A percentile compares a stretch with the other conserved stretches of the same genome.
These are phyloP conservation scores for Pezicula rhizophila DNA, from an alignment of 2,329 filamentous ascomycete genomes.

Conservation along the genomic window DNA sequence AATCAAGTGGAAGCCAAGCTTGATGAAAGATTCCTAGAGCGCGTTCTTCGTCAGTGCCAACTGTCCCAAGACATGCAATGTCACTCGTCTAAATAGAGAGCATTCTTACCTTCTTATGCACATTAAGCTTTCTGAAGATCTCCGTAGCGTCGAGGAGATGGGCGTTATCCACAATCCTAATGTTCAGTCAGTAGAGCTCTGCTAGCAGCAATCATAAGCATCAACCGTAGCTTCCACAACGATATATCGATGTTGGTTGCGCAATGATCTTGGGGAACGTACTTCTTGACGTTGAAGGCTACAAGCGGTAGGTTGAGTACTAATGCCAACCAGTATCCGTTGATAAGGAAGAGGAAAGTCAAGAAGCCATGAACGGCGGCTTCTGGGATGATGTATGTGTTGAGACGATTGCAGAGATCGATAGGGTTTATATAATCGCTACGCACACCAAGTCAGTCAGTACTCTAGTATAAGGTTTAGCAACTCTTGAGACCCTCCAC, in stretches of 20 bases:
- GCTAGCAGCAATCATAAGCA: not conserved
- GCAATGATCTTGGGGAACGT: slow-evolving; percentile 34
- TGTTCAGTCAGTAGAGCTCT: slow-evolving; percentile 27
- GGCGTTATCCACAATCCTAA: slow-evolving; percentile 91
- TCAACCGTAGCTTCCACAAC: not conserved
- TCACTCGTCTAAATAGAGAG: no score
- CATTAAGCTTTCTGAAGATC: slow-evolving; percentile 98
- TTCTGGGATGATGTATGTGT: slow-evolving; percentile 99
- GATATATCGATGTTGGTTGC: not conserved
- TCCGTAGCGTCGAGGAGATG: slow-evolving; percentile 96
- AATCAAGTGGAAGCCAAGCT: slow-evolving; percentile 95
- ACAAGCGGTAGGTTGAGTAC: slow-evolving; percentile 88
- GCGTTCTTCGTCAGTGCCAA: no score
- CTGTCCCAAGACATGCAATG: no score
- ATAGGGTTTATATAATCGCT: slow-evolving; percentile 99
- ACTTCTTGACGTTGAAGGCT: slow-evolving; percentile 98
- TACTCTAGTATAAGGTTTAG: no score
- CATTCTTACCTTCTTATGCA: slow-evolving; percentile 84
- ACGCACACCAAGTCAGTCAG: slow-evolving; percentile 26
- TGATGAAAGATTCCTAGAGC: slow-evolving; percentile 89
- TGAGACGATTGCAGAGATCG: slow-evolving; percentile 99
- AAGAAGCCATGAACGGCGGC: slow-evolving; percentile 94
- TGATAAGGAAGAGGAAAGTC: slow-evolving; percentile 93
- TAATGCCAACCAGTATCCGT: slow-evolving; percentile 95
- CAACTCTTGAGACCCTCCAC: no score